Percentiles rank a stretch among this genome's conserved stretches.
Conservation (phyloP, 192 early-diverging fungal species). For the Coemansia sp. region DNA sequence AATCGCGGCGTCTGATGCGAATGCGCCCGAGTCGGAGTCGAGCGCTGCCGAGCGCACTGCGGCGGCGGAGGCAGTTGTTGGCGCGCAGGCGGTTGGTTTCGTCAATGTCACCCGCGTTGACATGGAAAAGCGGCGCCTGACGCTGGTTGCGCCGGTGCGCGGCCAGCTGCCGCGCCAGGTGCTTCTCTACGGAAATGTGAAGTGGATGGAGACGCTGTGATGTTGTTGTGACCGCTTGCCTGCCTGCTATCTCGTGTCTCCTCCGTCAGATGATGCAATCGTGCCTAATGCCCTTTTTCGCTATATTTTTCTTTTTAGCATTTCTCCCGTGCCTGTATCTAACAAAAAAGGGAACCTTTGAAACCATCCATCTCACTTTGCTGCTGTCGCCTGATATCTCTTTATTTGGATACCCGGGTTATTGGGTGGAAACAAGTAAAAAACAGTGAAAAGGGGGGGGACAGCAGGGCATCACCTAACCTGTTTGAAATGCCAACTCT, state of each 20-base stretch:
- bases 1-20: constrained; percentile 48
- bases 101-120: constrained; percentile 65
- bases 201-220: constrained; percentile 84
- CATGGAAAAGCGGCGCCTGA: constrained; percentile 78
- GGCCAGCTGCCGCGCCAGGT: constrained; percentile 84
- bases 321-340: not conserved
- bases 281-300: not conserved
- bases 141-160: constrained; percentile 82
- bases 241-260: not conserved
- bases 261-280: not conserved
- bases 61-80: constrained; percentile 74
- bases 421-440: too few species aligned
- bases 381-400: too few species aligned
- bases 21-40: not conserved
- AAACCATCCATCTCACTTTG: too few species aligned
- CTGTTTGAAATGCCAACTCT: too few species aligned
- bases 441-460: too few species aligned
- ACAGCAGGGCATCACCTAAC: too few species aligned
- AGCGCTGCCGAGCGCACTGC: constrained; percentile 55
- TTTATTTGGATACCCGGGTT: too few species aligned
- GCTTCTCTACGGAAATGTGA: constrained; percentile 78
- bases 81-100: constrained; percentile 66
- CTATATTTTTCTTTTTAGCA: not conserved
- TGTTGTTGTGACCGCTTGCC: not conserved
- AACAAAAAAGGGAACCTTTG: too few species aligned